A percentile compares a stretch with the other conserved stretches of the same genome.
Evolutionary conservation across 805 yeast genomes (phyloP).

Genomic region (Zygosaccharomyces gambellarensis): DNA sequence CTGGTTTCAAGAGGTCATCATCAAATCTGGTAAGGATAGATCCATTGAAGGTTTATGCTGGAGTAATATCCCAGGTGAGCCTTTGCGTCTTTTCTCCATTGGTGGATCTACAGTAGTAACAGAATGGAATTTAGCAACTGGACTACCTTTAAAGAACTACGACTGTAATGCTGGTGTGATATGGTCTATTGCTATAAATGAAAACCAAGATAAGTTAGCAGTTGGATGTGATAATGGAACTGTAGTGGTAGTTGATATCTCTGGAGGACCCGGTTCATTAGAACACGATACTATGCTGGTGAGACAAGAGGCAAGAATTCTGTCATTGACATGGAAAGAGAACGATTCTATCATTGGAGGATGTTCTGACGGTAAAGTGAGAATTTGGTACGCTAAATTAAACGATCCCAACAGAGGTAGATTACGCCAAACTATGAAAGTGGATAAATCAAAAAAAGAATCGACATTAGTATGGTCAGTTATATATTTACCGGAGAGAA

Average conservation of each 20-base stretch:
- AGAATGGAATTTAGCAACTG: constrained; percentile 83
- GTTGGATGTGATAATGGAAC: constrained; percentile 96
- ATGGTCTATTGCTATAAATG: constrained; percentile 77
- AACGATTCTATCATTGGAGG: constrained; percentile 76
- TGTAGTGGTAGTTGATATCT: constrained; percentile 75
- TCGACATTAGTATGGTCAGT: constrained; percentile 92
- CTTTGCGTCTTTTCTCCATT: constrained; percentile 76
- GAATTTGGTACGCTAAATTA: constrained; percentile 64
- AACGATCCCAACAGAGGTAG: constrained; percentile 49
- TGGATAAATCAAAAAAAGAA: constrained; percentile 81
- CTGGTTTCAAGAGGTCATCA: constrained; percentile 73
- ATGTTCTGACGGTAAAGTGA: constrained; percentile 88
- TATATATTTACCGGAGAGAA: constrained; percentile 51
- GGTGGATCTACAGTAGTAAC: constrained; percentile 91
- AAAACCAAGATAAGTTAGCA: constrained; percentile 59
- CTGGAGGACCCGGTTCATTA: constrained; percentile 79
- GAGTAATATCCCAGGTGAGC: constrained; percentile 48
- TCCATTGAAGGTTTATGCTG: constrained; percentile 88
- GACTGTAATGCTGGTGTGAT: constrained; percentile 92
- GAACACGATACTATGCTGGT: constrained; percentile 74
- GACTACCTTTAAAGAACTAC: constrained; percentile 65
- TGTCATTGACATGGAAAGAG: constrained; percentile 72
- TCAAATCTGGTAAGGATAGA: constrained; percentile 77
- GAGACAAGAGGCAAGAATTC: constrained; percentile 76
- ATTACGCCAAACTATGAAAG: constrained; percentile 79